Conservation (phyloP, 768 basidiomycete genomes). For the Russula emetica region DNA sequence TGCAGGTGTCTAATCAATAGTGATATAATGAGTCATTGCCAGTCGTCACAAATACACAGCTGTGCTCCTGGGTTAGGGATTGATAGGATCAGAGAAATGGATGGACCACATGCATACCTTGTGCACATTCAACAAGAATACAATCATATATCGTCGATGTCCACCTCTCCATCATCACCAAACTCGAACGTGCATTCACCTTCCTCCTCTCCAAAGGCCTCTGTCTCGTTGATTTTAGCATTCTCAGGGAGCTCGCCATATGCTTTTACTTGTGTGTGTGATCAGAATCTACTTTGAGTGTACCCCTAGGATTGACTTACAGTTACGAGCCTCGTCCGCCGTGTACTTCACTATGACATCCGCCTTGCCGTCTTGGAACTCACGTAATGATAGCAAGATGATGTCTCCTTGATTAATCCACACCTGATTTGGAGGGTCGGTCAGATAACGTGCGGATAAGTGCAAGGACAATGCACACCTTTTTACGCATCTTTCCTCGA, state of each 20-base stretch:
- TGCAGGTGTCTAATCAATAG: constrained; percentile 24
- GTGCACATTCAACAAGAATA: constrained; percentile 30
- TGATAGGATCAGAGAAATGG: not conserved
- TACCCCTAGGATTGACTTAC: constrained; percentile 38
- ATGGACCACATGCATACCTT: constrained; percentile 12
- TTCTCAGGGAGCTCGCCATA: constrained; percentile 97
- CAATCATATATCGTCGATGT: constrained; percentile 81
- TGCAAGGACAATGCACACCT: constrained; percentile 50
- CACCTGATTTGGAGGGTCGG: constrained; percentile 50
- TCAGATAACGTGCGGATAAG: not conserved
- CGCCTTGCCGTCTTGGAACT: constrained; percentile 99
- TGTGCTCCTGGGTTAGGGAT: constrained; percentile 5
- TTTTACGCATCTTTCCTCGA: constrained; percentile 98
- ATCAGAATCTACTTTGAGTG: constrained; percentile 1
- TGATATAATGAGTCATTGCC: constrained; percentile 22
- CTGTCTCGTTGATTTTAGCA: constrained; percentile 96
- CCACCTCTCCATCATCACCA: constrained; percentile 82
- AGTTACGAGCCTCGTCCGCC: constrained; percentile 85
- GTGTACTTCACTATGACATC: constrained; percentile 99
- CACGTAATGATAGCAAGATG: constrained; percentile 87
- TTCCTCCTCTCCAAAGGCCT: constrained; percentile 86
- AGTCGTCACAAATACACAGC: constrained; percentile 25
- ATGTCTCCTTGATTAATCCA: constrained; percentile 99
- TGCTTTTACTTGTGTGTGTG: constrained; percentile 73
- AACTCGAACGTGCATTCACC: constrained; percentile 89